Evolutionary conservation across 2,329 filamentous ascomycete genomes (phyloP).

Genomic region (Nannizzia gypsea): DNA sequence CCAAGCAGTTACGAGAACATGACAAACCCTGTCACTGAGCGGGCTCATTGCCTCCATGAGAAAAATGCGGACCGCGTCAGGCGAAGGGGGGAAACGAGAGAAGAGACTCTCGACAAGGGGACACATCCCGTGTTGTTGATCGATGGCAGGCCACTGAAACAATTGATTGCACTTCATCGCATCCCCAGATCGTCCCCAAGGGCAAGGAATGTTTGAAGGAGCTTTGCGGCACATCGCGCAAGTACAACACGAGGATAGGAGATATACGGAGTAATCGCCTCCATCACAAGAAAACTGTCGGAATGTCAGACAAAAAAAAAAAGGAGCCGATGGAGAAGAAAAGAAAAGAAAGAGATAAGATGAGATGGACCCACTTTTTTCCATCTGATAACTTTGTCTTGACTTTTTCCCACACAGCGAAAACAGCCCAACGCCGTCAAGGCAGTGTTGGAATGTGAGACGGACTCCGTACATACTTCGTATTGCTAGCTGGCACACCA

Average conservation of each 20-base stretch:
- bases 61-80: too few relatives aligned
- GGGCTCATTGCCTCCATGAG: background rate
- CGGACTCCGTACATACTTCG: too few relatives aligned
- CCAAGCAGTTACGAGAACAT: background rate
- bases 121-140: too few relatives aligned
- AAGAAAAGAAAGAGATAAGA: background rate
- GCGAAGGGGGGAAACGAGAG: too few relatives aligned
- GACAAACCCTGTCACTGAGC: background rate
- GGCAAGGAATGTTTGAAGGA: too few relatives aligned
- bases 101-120: too few relatives aligned
- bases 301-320: background rate
- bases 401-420: background rate
- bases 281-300: background rate
- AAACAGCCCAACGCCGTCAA: background rate
- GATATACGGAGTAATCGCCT: background rate
- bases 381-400: slow-evolving; percentile 5
- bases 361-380: background rate
- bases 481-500: too few relatives aligned
- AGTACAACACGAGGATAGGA: background rate
- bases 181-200: too few relatives aligned
- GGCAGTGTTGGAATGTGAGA: too few relatives aligned
- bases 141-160: too few relatives aligned
- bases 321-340: background rate
- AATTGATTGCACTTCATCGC: too few relatives aligned
- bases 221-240: too few relatives aligned